phyloP scores from a whole-genome alignment of 108 stramenopile genomes.

The Pseudonitzschia delicatissima region DNA sequence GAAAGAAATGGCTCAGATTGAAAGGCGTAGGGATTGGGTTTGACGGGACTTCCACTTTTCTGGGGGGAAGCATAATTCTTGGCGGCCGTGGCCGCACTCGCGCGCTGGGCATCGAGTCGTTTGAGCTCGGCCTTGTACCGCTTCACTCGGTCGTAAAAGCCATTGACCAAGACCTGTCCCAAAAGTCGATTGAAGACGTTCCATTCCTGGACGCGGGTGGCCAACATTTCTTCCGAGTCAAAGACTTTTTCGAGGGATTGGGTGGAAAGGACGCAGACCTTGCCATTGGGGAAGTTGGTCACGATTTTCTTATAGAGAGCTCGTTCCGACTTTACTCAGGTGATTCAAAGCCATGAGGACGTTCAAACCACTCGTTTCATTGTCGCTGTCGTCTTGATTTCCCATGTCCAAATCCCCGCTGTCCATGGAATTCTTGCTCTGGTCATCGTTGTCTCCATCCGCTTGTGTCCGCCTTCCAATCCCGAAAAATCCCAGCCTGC shows the following conservation, averaged over 20 bases:
- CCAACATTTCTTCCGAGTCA: slow-evolving; percentile 8
- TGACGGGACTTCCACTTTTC: background rate
- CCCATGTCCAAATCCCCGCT: slow-evolving; percentile 20
- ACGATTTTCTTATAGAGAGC: slow-evolving; percentile 59
- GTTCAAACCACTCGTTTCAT: too few relatives aligned
- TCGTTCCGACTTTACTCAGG: slow-evolving; percentile 45
- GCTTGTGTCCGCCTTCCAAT: slow-evolving; percentile 2
- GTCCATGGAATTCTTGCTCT: slow-evolving; percentile 23
- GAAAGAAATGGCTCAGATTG: slow-evolving; percentile 72
- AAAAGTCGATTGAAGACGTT: slow-evolving; percentile 61
- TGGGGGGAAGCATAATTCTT: slow-evolving; percentile 1
- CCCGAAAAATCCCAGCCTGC: slow-evolving; percentile 12
- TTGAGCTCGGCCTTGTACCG: slow-evolving; percentile 74
- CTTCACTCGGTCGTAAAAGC: slow-evolving; percentile 66
- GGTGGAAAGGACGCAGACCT: slow-evolving; percentile 54
- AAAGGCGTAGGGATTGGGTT: slow-evolving; percentile 29
- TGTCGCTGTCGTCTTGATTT: background rate
- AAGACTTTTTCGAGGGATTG: slow-evolving; percentile 37
- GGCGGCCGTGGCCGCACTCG: slow-evolving; percentile 35
- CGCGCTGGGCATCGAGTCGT: slow-evolving; percentile 55
- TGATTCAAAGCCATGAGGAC: slow-evolving; percentile 8
- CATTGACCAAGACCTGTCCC: slow-evolving; percentile 59
- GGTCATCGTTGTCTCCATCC: slow-evolving; percentile 6
- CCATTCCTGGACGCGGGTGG: slow-evolving; percentile 62
- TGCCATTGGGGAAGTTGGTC: slow-evolving; percentile 77